phyloP scores from a whole-genome alignment of 768 basidiomycete species.

The Baorangia bicolor region DNA sequence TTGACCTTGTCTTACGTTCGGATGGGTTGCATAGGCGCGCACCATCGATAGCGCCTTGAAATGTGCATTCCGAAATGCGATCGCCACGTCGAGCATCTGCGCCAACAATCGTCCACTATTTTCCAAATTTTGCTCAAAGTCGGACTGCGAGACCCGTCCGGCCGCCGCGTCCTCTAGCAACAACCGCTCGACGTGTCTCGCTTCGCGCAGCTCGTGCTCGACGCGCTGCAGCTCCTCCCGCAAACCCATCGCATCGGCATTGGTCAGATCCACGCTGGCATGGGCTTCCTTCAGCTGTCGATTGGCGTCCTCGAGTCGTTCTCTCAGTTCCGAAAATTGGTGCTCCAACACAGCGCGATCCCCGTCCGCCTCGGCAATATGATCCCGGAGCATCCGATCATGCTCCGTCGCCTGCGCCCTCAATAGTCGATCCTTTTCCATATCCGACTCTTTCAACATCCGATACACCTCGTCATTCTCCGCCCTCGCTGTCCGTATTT shows the following conservation, averaged over 20 bases:
- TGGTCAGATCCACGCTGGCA: constrained; percentile 59
- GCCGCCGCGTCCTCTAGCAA: constrained; percentile 72
- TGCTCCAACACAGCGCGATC: constrained; percentile 92
- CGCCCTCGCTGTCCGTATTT: constrained; percentile 64
- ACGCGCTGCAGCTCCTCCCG: constrained; percentile 73
- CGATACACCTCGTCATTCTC: constrained; percentile 69
- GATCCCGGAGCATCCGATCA: constrained; percentile 73
- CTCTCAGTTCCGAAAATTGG: constrained; percentile 73
- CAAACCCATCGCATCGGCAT: constrained; percentile 65
- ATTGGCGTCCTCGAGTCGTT: constrained; percentile 57
- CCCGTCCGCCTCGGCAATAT: constrained; percentile 90
- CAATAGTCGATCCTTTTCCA: constrained; percentile 78
- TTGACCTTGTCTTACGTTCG: constrained; percentile 47
- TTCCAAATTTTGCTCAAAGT: constrained; percentile 66
- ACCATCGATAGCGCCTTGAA: constrained; percentile 65
- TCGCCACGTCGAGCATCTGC: constrained; percentile 77
- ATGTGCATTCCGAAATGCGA: constrained; percentile 75
- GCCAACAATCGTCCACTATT: constrained; percentile 68
- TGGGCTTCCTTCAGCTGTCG: constrained; percentile 63
- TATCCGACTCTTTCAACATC: constrained; percentile 64
- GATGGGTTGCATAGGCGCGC: constrained; percentile 55
- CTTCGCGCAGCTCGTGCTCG: constrained; percentile 68
- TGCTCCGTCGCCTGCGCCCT: constrained; percentile 69
- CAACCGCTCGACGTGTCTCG: constrained; percentile 62
- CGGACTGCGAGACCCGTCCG: constrained; percentile 66